phyloP scores from a whole-genome alignment of 2,329 filamentous ascomycete species.

The Simplicillium sp. region DNA sequence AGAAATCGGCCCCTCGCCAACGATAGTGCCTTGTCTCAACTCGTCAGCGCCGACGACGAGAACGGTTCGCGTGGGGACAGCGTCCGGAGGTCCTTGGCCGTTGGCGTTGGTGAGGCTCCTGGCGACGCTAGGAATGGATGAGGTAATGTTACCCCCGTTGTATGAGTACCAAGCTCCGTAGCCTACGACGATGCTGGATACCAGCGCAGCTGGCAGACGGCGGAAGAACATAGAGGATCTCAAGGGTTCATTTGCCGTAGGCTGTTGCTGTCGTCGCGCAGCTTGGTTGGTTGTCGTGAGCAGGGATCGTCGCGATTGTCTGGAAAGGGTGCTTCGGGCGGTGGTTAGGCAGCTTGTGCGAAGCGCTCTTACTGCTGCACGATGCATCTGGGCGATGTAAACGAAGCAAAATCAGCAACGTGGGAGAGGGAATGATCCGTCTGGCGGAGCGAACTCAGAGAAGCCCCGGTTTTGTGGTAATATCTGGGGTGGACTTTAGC shows the following conservation, averaged over 20 bases:
- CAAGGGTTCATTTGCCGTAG: constrained; percentile 40
- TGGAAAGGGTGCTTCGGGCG: constrained; percentile 46
- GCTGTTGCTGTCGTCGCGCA: constrained; percentile 9
- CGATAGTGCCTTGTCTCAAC: constrained; percentile 78
- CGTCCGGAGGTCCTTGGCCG: constrained; percentile 18
- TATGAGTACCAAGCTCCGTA: constrained; percentile 72
- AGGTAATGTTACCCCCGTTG: constrained; percentile 31
- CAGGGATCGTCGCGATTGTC: constrained; percentile 17
- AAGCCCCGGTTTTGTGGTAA: no score
- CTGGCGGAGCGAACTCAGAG: constrained; percentile 1
- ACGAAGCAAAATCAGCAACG: not conserved
- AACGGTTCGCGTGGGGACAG: constrained; percentile 52
- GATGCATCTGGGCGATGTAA: constrained; percentile 53
- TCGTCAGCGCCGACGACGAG: constrained; percentile 85
- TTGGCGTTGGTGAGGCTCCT: constrained; percentile 33
- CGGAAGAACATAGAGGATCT: constrained; percentile 69
- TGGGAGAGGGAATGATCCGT: not conserved
- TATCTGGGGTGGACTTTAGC: not conserved
- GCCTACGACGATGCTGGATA: constrained; percentile 58
- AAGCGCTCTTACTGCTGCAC: constrained; percentile 57
- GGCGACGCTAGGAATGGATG: constrained; percentile 21
- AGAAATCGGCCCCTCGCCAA: constrained; percentile 75
- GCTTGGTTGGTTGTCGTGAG: constrained; percentile 19
- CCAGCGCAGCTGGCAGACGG: constrained; percentile 54
- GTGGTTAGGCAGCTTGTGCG: constrained; percentile 58